Evolutionary conservation across 2,329 filamentous ascomycete species (phyloP), one percentile per base, ranked within the genome.

Genomic region (Colletotrichum acutatum): DNA sequence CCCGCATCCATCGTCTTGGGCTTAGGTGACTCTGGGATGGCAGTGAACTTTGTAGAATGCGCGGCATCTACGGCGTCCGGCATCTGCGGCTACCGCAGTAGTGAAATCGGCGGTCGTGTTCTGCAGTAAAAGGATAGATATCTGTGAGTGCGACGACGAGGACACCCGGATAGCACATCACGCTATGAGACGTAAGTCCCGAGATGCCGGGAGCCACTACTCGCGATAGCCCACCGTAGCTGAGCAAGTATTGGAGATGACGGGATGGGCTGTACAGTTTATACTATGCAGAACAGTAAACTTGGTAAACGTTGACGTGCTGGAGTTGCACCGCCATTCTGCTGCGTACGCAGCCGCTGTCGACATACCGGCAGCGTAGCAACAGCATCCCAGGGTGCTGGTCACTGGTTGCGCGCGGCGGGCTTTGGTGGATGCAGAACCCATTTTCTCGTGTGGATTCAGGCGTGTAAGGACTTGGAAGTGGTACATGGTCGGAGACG

Each of bases 101-200:
- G 32, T 11, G 22, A 28, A 57, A 42, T 42, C 37, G 37, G 37
- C 37, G 37, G 37, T 19, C 32, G 32, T 34, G 32, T 12, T n/a
- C n/a, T n/a, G 11, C 11, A 42, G 37, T 5, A 2, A 16, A 42
- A 16, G 37, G 16, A 19, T 42, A 66, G 22, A 42, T 60, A 22
- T 19, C 28, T 12, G 32, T 11, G 32, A 34, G 11, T 34, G 28
- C 37, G 57, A 49, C 30, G 30, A 56, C 22, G 22, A 26, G 22
- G 8, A 42, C 24, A 59, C 58, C 42, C 24, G 66, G 69, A 69
- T 53, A 56, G 49, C 30, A 68, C 49, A 62, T 68, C 28, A 58
- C 69, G 65, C 69, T 71, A 68, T 63, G 57, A 30, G 28, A 34
- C 28, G 65, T 30, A 69, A 54, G 24, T 19, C 57, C 64, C 49